Percentiles rank a stretch among this genome's conserved stretches.
Evolutionary conservation across 441 rosid genomes (phyloP).

Genomic region (Cnidoscolus chayamansa): DNA sequence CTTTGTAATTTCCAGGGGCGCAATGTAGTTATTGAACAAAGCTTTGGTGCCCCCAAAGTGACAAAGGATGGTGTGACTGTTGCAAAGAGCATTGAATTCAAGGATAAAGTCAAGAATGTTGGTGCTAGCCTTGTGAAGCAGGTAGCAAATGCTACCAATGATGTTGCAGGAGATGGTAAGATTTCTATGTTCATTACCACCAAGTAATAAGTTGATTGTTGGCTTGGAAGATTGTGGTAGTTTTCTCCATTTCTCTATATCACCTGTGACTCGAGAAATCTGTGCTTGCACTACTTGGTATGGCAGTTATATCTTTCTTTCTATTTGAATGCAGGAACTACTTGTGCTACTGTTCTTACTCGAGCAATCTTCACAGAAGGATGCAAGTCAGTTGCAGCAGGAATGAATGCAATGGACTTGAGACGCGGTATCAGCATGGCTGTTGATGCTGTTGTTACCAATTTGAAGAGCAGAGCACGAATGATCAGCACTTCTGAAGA

Average conservation of each 20-base stretch:
- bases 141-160: conserved; percentile 94
- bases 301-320: background rate
- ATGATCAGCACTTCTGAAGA: conserved; percentile 96
- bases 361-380: conserved; percentile 77
- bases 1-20: conserved; percentile 61
- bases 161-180: conserved; percentile 86
- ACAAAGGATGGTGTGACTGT: conserved; percentile 94
- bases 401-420: conserved; percentile 91
- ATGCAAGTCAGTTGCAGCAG: conserved; percentile 92
- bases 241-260: no score
- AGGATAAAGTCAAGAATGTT: conserved; percentile 71
- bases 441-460: conserved; percentile 79
- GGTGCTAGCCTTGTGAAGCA: conserved; percentile 97
- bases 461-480: conserved; percentile 71
- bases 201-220: background rate
- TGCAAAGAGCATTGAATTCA: conserved; percentile 85
- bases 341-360: conserved; percentile 84
- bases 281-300: background rate
- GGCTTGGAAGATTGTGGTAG: no score
- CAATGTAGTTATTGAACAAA: conserved; percentile 82
- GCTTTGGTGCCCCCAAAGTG: conserved; percentile 86
- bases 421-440: conserved; percentile 87
- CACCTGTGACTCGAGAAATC: background rate
- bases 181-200: background rate
- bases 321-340: conserved; percentile 52